Conservation (phyloP, 2,329 filamentous ascomycete species). For the Fusarium sp. region DNA sequence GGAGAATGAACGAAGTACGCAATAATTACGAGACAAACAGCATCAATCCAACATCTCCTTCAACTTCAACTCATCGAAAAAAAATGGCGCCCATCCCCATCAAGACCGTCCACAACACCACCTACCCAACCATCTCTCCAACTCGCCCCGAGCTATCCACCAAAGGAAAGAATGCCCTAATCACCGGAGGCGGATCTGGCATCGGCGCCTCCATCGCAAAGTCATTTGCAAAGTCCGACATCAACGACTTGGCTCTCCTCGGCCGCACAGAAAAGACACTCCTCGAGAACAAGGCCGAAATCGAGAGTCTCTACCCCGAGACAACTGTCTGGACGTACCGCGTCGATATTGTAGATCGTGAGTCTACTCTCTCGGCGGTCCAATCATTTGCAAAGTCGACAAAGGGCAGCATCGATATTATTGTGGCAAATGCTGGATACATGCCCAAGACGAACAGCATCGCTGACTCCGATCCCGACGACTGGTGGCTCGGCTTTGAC, state of each 20-base stretch:
- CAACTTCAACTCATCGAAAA: background rate
- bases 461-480: slow-evolving; percentile 27
- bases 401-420: slow-evolving; percentile 49
- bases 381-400: slow-evolving; percentile 30
- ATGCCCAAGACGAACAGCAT: slow-evolving; percentile 28
- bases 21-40: background rate
- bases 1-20: background rate
- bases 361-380: slow-evolving; percentile 24
- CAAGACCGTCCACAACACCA: slow-evolving; percentile 27
- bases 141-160: slow-evolving; percentile 48
- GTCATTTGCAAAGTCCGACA: slow-evolving; percentile 57
- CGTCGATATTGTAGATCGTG: slow-evolving; percentile 45
- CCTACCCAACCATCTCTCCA: slow-evolving; percentile 48
- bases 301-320: slow-evolving; percentile 60
- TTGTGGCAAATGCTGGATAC: slow-evolving; percentile 47
- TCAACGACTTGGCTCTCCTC: slow-evolving; percentile 51
- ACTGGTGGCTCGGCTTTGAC: slow-evolving; percentile 44
- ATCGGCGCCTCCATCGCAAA: slow-evolving; percentile 69
- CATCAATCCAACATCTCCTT: background rate
- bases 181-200: slow-evolving; percentile 69
- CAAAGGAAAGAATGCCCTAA: slow-evolving; percentile 61
- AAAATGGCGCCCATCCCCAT: slow-evolving; percentile 23
- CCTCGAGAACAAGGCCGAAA: slow-evolving; percentile 40
- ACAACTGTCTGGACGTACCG: slow-evolving; percentile 54
- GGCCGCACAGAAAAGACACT: slow-evolving; percentile 50